Conservation (phyloP, 179 eudicot species). For the Nepenthes alata region DNA sequence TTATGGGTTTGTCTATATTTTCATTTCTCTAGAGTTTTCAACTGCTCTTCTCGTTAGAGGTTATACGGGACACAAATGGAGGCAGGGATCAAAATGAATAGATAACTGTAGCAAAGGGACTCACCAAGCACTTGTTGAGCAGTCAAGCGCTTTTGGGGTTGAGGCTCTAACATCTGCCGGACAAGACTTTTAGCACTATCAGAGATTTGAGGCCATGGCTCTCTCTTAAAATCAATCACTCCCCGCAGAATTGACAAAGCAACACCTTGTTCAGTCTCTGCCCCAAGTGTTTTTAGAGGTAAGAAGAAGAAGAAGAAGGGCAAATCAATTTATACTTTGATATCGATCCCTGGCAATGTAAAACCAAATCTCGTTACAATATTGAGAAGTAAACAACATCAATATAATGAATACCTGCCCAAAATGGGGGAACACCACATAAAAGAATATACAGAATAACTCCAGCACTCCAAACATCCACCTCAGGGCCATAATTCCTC, state of each 20-base stretch:
- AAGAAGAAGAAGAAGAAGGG: background rate
- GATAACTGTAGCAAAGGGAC: slow-evolving; percentile 5
- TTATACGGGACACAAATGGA: too few species aligned
- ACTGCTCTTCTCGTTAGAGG: too few species aligned
- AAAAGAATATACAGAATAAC: slow-evolving; percentile 39
- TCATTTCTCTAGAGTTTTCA: too few species aligned
- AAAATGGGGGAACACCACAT: slow-evolving; percentile 46
- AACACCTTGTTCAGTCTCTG: slow-evolving; percentile 95
- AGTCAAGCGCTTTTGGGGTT: slow-evolving; percentile 69
- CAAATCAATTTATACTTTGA: background rate
- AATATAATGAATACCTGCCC: slow-evolving; percentile 25
- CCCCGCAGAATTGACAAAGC: slow-evolving; percentile 83
- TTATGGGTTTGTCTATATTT: too few species aligned
- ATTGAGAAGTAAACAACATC: background rate
- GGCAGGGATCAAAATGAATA: background rate
- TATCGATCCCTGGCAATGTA: background rate
- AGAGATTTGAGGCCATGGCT: slow-evolving; percentile 96
- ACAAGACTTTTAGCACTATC: slow-evolving; percentile 80
- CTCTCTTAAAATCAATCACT: slow-evolving; percentile 77
- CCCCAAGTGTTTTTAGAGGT: background rate
- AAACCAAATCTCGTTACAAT: background rate
- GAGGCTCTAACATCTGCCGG: slow-evolving; percentile 71
- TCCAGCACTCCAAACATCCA: slow-evolving; percentile 48
- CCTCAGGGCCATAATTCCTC: slow-evolving; percentile 44
- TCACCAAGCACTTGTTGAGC: slow-evolving; percentile 93